Conservation (phyloP, 495 filamentous ascomycete genomes). For the Hypoxylon perforatum region DNA sequence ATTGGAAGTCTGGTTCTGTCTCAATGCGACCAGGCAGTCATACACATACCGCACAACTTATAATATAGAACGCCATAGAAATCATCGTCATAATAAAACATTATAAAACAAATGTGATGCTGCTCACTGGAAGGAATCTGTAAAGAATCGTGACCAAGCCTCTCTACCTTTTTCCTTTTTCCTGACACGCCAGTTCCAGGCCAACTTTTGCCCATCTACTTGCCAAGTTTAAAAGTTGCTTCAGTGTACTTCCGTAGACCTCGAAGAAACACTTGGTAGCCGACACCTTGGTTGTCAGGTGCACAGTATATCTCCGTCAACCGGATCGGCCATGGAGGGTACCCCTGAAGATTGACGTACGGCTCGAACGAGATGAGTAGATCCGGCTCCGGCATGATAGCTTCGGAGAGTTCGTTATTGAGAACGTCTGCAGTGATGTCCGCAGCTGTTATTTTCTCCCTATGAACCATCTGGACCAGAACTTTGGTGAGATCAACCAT, state of each 20-base stretch:
- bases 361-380: conserved; percentile 87
- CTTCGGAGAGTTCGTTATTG: conserved; percentile 82
- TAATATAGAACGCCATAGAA: not conserved
- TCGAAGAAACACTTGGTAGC: conserved; percentile 91
- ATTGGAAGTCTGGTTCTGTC: too few relatives aligned
- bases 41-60: too few relatives aligned
- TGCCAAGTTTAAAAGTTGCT: conserved; percentile 89
- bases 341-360: conserved; percentile 83
- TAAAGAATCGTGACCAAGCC: conserved; percentile 9
- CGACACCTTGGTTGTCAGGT: conserved; percentile 78
- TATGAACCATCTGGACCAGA: conserved; percentile 92
- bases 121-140: not conserved
- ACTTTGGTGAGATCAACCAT: conserved; percentile 96
- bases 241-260: conserved; percentile 85
- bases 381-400: conserved; percentile 84
- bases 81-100: conserved; percentile 5
- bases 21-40: too few relatives aligned
- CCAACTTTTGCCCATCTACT: conserved; percentile 67
- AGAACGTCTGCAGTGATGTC: conserved; percentile 89
- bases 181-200: conserved; percentile 1
- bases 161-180: not conserved
- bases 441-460: conserved; percentile 76
- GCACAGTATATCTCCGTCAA: conserved; percentile 92
- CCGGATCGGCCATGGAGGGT: conserved; percentile 95
- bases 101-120: conserved; percentile 4